Evolutionary conservation across 208 protist genomes (phyloP).

Genomic region (Trichomonas gallinae): DNA sequence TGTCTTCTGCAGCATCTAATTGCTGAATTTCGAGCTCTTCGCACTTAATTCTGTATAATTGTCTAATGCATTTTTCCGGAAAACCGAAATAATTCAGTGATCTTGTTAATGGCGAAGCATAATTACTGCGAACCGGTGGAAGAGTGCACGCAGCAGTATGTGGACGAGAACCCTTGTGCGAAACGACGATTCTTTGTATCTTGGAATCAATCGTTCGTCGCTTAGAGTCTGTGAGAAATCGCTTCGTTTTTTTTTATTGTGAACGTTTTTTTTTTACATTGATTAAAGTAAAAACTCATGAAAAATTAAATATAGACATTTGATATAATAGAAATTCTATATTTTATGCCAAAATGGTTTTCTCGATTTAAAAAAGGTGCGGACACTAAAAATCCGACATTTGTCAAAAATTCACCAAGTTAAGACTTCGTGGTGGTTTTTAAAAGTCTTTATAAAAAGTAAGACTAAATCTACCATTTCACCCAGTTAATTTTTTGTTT

Average conservation of each 20-base stretch:
- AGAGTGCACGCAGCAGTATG: neutral
- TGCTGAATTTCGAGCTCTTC: neutral
- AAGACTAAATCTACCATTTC: too few species aligned
- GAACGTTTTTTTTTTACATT: too few species aligned
- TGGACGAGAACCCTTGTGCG: neutral
- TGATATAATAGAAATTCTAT: too few species aligned
- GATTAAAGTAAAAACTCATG: too few species aligned
- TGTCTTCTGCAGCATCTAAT: neutral
- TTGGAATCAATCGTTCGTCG: neutral
- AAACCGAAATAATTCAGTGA: neutral
- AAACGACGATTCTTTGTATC: neutral
- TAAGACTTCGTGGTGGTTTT: too few species aligned
- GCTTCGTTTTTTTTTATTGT: neutral
- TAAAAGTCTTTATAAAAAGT: too few species aligned
- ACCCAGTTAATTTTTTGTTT: too few species aligned
- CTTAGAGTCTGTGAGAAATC: neutral
- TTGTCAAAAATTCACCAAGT: too few species aligned
- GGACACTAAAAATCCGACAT: too few species aligned
- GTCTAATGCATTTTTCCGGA: neutral
- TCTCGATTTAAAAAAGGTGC: too few species aligned
- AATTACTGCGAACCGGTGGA: neutral
- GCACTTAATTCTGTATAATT: neutral
- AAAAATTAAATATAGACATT: too few species aligned
- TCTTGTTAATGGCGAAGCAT: neutral
- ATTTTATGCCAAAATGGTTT: too few species aligned